Base-by-base conservation (phyloP, 768 basidiomycete genomes). In the Cytidiella melzeri region DNA sequence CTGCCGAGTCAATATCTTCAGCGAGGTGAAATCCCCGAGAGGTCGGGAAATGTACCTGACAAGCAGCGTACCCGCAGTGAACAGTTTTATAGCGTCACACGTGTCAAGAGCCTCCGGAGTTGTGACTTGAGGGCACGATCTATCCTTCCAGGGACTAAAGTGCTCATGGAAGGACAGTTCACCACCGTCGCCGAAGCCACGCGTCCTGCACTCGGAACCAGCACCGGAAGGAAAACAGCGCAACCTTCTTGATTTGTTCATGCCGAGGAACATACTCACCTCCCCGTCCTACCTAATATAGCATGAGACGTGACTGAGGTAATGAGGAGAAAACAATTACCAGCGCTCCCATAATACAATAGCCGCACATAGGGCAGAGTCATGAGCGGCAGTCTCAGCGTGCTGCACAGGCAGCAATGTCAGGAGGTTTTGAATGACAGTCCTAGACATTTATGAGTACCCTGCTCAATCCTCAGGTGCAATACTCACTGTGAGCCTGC, bases 121-220 rank as follows among this genome's bases (percentile, higher is more conserved):
- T 97, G 89, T n/a, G 84, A 84, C n/a, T 75, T 67, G 11, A 99
- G 59, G 4, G 80, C 69, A 6, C 70, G 58, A 6, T n/a, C 73
- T 74, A 62, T 96, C 92, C 43, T 86, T 76, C 5, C 66, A 63
- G 3, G 79, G 74, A 45, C 84, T 76, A 63, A 92, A 99, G n/a
- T 88, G 78, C 7, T 95, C 95, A 60, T 94, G 87, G 70, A 85
- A 95, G 67, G 86, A 94, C 1, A 95, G 59, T 50, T 93, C 91
- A 18, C 96, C 96, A 12, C 96, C 96, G 5, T 91, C 92, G 9
- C 80, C 62, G 0, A 81, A 81, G 0, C 86, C 5, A 93, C 74
- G 3, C 74, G 66, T 38, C 86, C 87, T 84, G 52, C 11, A 24
- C 9, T 30, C 1, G n/a, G 15, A 27, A 41, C 43, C 55, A 43